These are phyloP conservation scores for Podospora comata DNA, from an alignment of 495 filamentous ascomycete genomes.

Conservation along the genomic window DNA sequence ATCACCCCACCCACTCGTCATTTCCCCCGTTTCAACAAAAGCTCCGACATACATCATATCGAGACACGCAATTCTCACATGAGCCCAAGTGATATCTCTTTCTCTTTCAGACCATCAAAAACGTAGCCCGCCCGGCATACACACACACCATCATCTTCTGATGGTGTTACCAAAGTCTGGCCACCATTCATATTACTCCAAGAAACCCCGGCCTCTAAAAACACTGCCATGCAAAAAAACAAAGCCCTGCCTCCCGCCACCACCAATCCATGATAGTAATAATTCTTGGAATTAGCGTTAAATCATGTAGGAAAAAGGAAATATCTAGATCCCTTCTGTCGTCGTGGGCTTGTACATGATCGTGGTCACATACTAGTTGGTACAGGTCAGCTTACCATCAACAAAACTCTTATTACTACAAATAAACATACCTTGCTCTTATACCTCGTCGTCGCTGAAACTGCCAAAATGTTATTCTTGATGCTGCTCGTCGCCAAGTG, in stretches of 20 bases:
- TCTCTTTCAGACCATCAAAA: not conserved
- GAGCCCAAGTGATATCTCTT: not conserved
- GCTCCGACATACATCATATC: not conserved
- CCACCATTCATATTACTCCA: not conserved
- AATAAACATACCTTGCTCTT: slow-evolving; percentile 72
- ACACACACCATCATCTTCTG: no score
- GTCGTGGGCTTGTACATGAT: slow-evolving; percentile 92
- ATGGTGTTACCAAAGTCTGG: not conserved
- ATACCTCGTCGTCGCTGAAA: slow-evolving; percentile 93
- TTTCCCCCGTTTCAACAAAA: not conserved
- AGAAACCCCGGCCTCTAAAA: not conserved
- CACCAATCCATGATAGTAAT: not conserved
- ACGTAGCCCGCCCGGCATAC: not conserved
- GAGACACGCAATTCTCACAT: not conserved
- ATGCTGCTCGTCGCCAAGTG: slow-evolving; percentile 98
- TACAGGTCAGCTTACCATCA: slow-evolving; percentile 12
- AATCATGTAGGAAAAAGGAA: not conserved
- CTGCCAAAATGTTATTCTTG: slow-evolving; percentile 92
- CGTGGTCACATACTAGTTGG: slow-evolving; percentile 89
- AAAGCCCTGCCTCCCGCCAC: not conserved
- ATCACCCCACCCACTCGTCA: not conserved
- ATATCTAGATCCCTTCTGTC: slow-evolving; percentile 24
- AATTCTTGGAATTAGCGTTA: not conserved
- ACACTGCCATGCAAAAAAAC: not conserved
- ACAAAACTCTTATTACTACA: no score